Evolutionary conservation across 73 alveolate species (phyloP).

Genomic region (Paramecium pentaurelia): DNA sequence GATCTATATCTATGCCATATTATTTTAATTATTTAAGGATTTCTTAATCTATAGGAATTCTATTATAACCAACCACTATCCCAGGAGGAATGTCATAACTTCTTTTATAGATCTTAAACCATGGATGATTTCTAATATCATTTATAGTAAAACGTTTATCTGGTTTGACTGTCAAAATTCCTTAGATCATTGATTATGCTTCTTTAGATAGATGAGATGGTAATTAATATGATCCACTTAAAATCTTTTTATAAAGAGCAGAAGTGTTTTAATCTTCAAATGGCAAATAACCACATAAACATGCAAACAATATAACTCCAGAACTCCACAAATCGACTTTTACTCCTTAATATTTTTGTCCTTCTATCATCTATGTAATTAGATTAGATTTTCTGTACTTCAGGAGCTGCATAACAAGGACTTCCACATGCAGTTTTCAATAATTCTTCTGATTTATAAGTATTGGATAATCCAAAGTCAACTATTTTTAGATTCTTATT

Average conservation of each 20-base stretch:
- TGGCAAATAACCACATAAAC: conserved; percentile 95
- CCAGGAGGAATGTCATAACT: conserved; percentile 68
- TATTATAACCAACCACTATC: conserved; percentile 77
- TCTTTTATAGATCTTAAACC: conserved; percentile 77
- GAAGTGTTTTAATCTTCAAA: conserved; percentile 72
- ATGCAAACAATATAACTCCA: conserved; percentile 92
- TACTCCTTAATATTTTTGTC: conserved; percentile 83
- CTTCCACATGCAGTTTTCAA: conserved; percentile 82
- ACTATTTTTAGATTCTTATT: conserved; percentile 87
- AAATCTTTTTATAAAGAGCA: conserved; percentile 46
- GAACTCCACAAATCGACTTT: conserved; percentile 94
- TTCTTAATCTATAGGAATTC: conserved; percentile 85
- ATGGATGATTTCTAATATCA: conserved; percentile 83
- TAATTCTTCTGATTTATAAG: conserved; percentile 81
- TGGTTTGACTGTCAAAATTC: conserved; percentile 85
- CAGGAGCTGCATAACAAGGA: conserved; percentile 25
- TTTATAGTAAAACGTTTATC: conserved; percentile 76
- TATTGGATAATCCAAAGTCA: conserved; percentile 93
- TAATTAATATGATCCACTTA: conserved; percentile 50
- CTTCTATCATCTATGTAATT: conserved; percentile 84
- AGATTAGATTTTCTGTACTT: background rate
- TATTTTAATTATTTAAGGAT: conserved; percentile 67
- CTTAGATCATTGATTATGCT: conserved; percentile 80
- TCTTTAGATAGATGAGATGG: conserved; percentile 83
- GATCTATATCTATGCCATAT: conserved; percentile 60